A percentile compares a stretch with the other conserved stretches of the same genome.
Conservation (phyloP, 225 moss, liverwort and hornwort genomes). For the Pseudisothecium myosuroides region DNA sequence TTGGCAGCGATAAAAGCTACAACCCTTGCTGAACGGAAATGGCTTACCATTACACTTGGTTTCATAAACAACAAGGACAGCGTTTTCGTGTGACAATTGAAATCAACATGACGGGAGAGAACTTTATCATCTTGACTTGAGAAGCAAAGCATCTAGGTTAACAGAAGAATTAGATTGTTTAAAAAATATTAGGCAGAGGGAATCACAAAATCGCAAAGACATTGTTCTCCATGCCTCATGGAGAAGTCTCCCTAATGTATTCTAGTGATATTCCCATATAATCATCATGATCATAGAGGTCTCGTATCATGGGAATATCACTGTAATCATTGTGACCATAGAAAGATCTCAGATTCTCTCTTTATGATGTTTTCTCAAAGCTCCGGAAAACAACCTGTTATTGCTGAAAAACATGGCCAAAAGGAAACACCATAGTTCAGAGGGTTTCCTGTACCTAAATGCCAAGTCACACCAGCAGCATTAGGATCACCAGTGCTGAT, state of each 20-base stretch:
- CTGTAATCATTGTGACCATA: background rate
- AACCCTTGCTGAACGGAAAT: background rate
- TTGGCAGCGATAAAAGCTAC: background rate
- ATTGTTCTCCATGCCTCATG: too few relatives aligned
- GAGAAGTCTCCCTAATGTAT: too few relatives aligned
- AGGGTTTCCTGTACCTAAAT: background rate
- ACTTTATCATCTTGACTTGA: background rate
- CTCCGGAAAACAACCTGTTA: background rate
- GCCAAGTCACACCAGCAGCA: background rate
- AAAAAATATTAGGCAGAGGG: background rate
- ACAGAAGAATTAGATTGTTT: background rate
- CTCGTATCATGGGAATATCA: too few relatives aligned
- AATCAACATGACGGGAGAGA: background rate
- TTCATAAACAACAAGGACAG: background rate
- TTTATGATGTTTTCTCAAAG: background rate
- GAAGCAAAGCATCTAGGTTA: background rate
- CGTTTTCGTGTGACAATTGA: background rate
- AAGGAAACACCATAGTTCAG: background rate
- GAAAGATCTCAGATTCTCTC: background rate
- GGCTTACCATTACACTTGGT: background rate
- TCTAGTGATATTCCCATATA: too few relatives aligned
- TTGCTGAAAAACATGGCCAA: background rate
- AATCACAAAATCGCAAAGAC: too few relatives aligned
- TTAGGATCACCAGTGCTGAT: background rate
- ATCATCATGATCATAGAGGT: too few relatives aligned